These are phyloP conservation scores for Candida lessepsii DNA, from an alignment of 805 yeast genomes.

Conservation along the genomic window DNA sequence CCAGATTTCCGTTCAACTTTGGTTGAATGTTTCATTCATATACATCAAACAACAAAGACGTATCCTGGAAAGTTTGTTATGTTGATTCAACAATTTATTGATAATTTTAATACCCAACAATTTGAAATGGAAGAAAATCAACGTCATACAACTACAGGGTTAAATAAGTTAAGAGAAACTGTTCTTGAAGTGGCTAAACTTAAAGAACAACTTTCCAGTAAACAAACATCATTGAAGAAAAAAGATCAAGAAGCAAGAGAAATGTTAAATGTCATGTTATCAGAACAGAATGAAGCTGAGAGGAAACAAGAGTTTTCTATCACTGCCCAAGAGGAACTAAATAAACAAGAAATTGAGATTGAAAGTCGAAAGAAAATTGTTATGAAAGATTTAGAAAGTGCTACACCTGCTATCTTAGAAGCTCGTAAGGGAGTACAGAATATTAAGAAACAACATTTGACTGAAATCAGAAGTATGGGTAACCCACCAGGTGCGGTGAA, in stretches of 20 bases:
- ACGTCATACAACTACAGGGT: slow-evolving; percentile 68
- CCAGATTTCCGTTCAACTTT: slow-evolving; percentile 48
- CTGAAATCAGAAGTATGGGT: slow-evolving; percentile 83
- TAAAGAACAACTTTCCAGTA: slow-evolving; percentile 51
- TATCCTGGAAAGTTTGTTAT: slow-evolving; percentile 12
- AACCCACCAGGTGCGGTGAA: slow-evolving; percentile 91
- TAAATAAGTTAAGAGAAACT: slow-evolving; percentile 74
- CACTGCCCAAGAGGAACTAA: slow-evolving; percentile 68
- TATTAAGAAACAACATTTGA: slow-evolving; percentile 87
- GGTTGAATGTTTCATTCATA: slow-evolving; percentile 42
- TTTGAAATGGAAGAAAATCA: slow-evolving; percentile 60
- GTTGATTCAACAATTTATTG: slow-evolving; percentile 30
- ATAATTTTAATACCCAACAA: slow-evolving; percentile 43
- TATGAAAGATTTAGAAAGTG: slow-evolving; percentile 61
- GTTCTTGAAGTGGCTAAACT: slow-evolving; percentile 67
- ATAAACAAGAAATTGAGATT: slow-evolving; percentile 63
- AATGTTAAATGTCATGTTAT: slow-evolving; percentile 72
- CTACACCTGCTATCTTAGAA: slow-evolving; percentile 80
- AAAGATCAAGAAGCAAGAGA: slow-evolving; percentile 70
- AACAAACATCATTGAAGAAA: slow-evolving; percentile 44
- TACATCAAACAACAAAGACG: slow-evolving; percentile 36
- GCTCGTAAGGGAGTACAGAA: slow-evolving; percentile 90
- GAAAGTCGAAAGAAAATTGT: slow-evolving; percentile 54
- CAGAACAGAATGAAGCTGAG: slow-evolving; percentile 90
- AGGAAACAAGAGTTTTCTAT: slow-evolving; percentile 83